Conservation (phyloP, 1,139 yeast genomes). For the Lodderomyces beijingensis region DNA sequence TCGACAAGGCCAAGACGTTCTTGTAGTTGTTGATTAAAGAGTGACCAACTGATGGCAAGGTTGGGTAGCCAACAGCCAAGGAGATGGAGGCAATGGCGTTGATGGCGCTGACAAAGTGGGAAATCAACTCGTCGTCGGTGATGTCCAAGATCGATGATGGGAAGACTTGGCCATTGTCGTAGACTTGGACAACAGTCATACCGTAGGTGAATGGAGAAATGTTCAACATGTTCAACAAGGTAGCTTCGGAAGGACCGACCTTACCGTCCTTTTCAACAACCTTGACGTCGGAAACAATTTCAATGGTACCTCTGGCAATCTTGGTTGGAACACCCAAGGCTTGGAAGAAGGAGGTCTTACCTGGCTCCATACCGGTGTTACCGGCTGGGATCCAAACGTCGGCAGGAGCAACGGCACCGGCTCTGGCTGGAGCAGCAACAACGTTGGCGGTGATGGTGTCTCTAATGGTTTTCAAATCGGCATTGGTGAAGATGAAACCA, state of each 20-base stretch:
- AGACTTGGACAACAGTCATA: conserved; percentile 93
- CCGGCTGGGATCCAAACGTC: conserved; percentile 98
- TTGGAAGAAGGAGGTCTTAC: conserved; percentile 99
- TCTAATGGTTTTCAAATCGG: conserved; percentile 87
- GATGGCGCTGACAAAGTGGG: conserved; percentile 90
- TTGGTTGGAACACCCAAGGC: conserved; percentile 99
- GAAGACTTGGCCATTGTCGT: conserved; percentile 98
- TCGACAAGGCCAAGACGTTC: conserved; percentile 95
- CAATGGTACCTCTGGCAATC: conserved; percentile 99
- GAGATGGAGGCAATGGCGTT: conserved; percentile 93
- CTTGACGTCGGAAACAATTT: conserved; percentile 95
- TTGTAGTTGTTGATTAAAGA: conserved; percentile 98
- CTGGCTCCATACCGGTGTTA: conserved; percentile 99
- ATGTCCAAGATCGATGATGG: conserved; percentile 95
- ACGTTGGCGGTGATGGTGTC: conserved; percentile 83
- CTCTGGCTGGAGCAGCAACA: conserved; percentile 99
- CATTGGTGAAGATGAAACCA: conserved; percentile 99
- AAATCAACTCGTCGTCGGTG: conserved; percentile 93
- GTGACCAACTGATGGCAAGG: conserved; percentile 99
- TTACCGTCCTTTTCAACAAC: conserved; percentile 80
- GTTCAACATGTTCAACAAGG: conserved; percentile 98
- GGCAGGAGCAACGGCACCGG: conserved; percentile 98
- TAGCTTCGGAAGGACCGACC: conserved; percentile 99
- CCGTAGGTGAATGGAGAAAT: conserved; percentile 99
- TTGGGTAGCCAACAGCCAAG: conserved; percentile 98